Evolutionary conservation across 768 basidiomycete species (phyloP), one percentile per base, ranked within the genome.

Genomic region (Candolleomyces eurysporus): DNA sequence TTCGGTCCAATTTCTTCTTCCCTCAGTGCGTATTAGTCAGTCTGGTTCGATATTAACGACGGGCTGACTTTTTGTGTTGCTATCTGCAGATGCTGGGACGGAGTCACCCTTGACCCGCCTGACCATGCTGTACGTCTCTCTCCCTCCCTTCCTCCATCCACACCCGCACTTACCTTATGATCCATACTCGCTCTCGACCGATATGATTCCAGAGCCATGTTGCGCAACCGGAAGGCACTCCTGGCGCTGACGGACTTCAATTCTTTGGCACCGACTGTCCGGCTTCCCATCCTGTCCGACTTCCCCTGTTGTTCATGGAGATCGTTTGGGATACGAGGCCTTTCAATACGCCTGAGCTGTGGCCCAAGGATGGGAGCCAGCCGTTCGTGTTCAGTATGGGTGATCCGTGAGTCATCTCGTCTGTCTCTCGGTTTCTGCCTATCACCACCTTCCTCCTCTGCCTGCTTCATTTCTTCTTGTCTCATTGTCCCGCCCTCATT

Each of bases 361-460:
- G 58, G 58, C 48, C 58, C 6, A 39, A 49, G 16, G 61, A 62
- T 30, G 61, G 61, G 14, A 51, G 21, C 13, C 61, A 63, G 51
- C 61, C 61, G 11, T 59, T 63, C 22, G 61, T 63, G 19, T 64
- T 61, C 42, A 61, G 61, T 39, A 64, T 64, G 63, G 63, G 63
- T 51, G 63, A 64, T 30, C 61, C 61, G 61, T 62, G 51, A 42
- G 60, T 61, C n/a, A n/a, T n/a, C n/a, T n/a, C n/a, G n/a, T n/a
- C n/a, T n/a, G n/a, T n/a, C n/a, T n/a, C n/a, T n/a, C n/a, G n/a
- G n/a, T n/a, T n/a, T n/a, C n/a, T n/a, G n/a, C n/a, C n/a, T n/a
- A n/a, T n/a, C n/a, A n/a, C n/a, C n/a, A n/a, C n/a, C n/a, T n/a
- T n/a, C n/a, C n/a, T n/a, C n/a, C n/a, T n/a, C n/a, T n/a, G n/a